These are phyloP conservation scores for Botryotinia narcissicola DNA, from an alignment of 2,329 filamentous ascomycete genomes.

Conservation along the genomic window DNA sequence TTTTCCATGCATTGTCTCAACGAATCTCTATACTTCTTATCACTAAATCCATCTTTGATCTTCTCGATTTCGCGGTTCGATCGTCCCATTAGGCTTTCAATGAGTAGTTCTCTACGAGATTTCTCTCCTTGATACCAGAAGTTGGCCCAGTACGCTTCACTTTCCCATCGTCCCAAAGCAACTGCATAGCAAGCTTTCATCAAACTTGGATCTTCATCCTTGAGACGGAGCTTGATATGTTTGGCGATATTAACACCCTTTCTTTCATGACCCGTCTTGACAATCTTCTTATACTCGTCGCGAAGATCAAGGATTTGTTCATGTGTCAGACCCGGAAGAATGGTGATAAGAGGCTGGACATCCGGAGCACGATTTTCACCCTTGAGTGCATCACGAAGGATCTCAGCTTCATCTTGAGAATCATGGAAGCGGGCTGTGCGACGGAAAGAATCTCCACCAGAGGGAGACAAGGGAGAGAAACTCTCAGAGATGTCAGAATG, in stretches of 20 bases:
- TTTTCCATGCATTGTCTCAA: constrained; percentile 83
- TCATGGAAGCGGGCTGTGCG: constrained; percentile 80
- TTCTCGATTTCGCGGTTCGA: constrained; percentile 80
- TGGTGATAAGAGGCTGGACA: constrained; percentile 70
- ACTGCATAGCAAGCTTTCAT: constrained; percentile 91
- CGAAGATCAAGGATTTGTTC: constrained; percentile 85
- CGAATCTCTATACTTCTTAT: constrained; percentile 86
- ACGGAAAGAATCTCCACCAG: constrained; percentile 42
- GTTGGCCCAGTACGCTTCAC: constrained; percentile 96
- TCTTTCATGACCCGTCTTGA: constrained; percentile 71
- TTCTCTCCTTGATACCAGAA: constrained; percentile 93
- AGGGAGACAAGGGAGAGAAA: constrained; percentile 53
- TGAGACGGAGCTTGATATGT: constrained; percentile 74
- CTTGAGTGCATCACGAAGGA: constrained; percentile 69
- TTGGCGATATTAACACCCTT: constrained; percentile 83
- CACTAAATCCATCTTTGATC: constrained; percentile 86
- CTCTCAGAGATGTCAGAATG: constrained; percentile 50
- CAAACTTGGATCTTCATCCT: constrained; percentile 70
- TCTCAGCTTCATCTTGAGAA: constrained; percentile 72
- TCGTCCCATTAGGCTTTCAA: constrained; percentile 88
- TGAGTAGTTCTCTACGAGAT: constrained; percentile 81
- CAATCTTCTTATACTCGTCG: constrained; percentile 84
- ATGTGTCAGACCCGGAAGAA: constrained; percentile 79
- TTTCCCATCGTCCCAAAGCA: constrained; percentile 85
- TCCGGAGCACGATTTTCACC: constrained; percentile 60